Evolutionary conservation across 2,329 filamentous ascomycete species (phyloP).

Genomic region (Xylariales sp.): DNA sequence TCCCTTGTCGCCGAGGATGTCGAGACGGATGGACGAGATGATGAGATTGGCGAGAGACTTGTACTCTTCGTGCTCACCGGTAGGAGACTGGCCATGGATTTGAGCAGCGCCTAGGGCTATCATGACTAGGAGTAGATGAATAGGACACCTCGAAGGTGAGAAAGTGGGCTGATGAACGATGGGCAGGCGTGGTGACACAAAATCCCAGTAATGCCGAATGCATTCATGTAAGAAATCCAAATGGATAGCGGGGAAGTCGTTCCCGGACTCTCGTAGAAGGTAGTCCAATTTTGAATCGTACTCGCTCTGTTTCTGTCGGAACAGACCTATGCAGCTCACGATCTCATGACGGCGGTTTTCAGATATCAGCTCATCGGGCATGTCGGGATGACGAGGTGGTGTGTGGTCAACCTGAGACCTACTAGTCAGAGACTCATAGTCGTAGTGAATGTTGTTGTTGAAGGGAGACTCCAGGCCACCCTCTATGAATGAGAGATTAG

Average conservation of each 20-base stretch:
- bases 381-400: slow-evolving; percentile 54
- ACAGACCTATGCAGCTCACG: slow-evolving; percentile 56
- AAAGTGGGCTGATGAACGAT: slow-evolving; percentile 92
- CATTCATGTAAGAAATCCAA: slow-evolving; percentile 87
- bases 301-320: slow-evolving; percentile 57
- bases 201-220: slow-evolving; percentile 86
- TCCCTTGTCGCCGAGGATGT: slow-evolving; percentile 84
- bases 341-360: slow-evolving; percentile 60
- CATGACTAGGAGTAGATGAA: slow-evolving; percentile 82
- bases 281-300: slow-evolving; percentile 50
- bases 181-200: slow-evolving; percentile 86
- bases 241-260: slow-evolving; percentile 67
- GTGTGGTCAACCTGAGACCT: slow-evolving; percentile 59
- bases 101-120: slow-evolving; percentile 87
- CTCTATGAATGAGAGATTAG: slow-evolving; percentile 60
- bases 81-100: slow-evolving; percentile 73
- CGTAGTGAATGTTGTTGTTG: slow-evolving; percentile 63
- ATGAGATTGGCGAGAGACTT: slow-evolving; percentile 68
- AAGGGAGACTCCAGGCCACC: slow-evolving; percentile 63
- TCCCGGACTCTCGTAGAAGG: slow-evolving; percentile 54
- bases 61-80: slow-evolving; percentile 59
- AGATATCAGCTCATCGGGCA: slow-evolving; percentile 58
- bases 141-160: slow-evolving; percentile 79
- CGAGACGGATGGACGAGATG: slow-evolving; percentile 79
- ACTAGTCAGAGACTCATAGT: slow-evolving; percentile 62